Conservation (phyloP, 768 basidiomycete species). For the Podaxis carcinomalis region DNA sequence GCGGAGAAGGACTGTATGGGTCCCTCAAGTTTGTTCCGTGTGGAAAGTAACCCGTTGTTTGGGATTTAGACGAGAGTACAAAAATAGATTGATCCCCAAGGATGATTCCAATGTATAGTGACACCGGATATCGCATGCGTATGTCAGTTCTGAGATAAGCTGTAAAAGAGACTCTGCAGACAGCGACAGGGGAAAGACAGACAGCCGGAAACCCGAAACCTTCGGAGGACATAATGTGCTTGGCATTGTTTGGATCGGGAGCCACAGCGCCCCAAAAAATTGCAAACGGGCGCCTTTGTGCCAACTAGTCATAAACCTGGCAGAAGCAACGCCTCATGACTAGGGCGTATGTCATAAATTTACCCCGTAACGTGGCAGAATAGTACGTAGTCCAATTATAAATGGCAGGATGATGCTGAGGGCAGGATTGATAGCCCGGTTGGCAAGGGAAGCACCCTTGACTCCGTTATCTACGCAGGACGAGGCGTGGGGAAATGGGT, state of each 20-base stretch:
- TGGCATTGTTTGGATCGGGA: background rate
- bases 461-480: slow-evolving; percentile 4
- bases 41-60: background rate
- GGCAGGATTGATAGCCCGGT: background rate
- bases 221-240: background rate
- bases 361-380: background rate
- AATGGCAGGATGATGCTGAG: background rate
- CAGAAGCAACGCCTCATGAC: background rate
- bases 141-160: background rate
- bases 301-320: background rate
- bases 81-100: background rate
- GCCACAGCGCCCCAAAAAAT: background rate
- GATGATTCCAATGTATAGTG: background rate
- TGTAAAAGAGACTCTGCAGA: background rate
- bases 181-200: background rate
- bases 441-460: too few relatives aligned
- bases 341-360: background rate
- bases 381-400: background rate
- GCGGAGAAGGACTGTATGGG: background rate
- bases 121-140: background rate
- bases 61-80: background rate
- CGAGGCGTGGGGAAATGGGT: slow-evolving; percentile 1
- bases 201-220: background rate
- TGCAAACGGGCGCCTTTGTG: background rate
- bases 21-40: background rate